Evolutionary conservation across 2,329 filamentous ascomycete genomes (phyloP), one percentile per base, ranked within the genome.

Genomic region (Fusarium nygamai): DNA sequence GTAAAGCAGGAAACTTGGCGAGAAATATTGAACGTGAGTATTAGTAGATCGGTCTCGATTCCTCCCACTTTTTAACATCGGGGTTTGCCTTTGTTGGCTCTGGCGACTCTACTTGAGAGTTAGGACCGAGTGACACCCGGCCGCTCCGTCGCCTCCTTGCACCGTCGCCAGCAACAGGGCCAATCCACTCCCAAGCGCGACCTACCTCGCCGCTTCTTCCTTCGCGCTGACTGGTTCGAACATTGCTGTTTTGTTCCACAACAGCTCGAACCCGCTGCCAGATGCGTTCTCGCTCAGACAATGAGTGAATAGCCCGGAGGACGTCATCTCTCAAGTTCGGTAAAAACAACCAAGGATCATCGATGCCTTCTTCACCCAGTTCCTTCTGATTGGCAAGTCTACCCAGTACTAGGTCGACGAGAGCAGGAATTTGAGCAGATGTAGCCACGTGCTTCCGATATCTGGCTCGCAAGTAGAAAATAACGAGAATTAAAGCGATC

Each of bases 191-290:
- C 91, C 91, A 92, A 3, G 90, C 91, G 34, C 90, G 85, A 34
- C 89, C 90, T 36, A 93, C 88, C 78, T 92, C 91, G 39, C 91
- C 91, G 75, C 87, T 92, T 61, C 86, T 84, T 53, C 92, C 83
- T 88, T 93, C 85, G 86, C 95, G 84, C 88, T 95, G 83, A 84
- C 88, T 86, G 0, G 89, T 94, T 47, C 96, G 89, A 22, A 99
- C 93, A 79, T 99, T 99, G 69, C 94, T 93, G 82, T 99, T 99
- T 82, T 92, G 92, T 83, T 99, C 96, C 2, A 99, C 95, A 60
- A 98, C 92, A 59, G 87, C 90, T 75, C 91, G 89, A 27, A 99
- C 96, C 57, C 91, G 90, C 73, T 91, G 88, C 96, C 97, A 99
- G 58, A 99, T 86, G 64, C 90, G 89, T 80, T 96, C 93, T 43